Evolutionary conservation across 169 alveolate genomes (phyloP).

Genomic region (Cryptosporidium ryanae): DNA sequence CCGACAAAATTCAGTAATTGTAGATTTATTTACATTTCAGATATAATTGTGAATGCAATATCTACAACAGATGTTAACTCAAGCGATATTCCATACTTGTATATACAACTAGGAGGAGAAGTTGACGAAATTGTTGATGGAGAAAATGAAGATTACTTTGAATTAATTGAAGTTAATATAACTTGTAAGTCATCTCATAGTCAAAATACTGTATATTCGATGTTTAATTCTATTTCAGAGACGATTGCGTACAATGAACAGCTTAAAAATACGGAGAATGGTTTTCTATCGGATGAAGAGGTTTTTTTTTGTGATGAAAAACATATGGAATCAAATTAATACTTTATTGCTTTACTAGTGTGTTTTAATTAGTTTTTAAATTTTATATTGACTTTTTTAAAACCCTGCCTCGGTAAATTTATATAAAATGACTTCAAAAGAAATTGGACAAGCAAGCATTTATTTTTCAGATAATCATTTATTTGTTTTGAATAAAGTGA

Average conservation of each 20-base stretch:
- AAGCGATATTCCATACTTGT: neutral
- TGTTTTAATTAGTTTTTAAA: too few species aligned
- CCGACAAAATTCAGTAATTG: conserved; percentile 20
- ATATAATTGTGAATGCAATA: conserved; percentile 46
- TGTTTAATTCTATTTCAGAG: conserved; percentile 44
- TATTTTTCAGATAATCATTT: too few species aligned
- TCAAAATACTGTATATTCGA: neutral
- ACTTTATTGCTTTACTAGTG: too few species aligned
- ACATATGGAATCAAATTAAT: too few species aligned
- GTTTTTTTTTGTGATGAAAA: neutral
- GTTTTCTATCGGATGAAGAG: neutral
- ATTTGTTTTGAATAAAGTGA: too few species aligned
- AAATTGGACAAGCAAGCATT: too few species aligned
- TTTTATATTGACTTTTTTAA: too few species aligned
- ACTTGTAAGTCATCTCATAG: neutral
- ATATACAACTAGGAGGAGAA: conserved; percentile 18
- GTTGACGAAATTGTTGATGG: neutral
- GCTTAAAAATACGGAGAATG: neutral
- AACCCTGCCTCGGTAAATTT: too few species aligned
- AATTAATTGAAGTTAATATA: conserved; percentile 33
- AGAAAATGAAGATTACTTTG: neutral
- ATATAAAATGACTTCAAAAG: too few species aligned
- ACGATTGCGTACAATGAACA: conserved; percentile 52
- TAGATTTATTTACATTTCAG: conserved; percentile 20
- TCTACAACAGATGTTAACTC: conserved; percentile 2